Conservation (phyloP, 345 rosid species). For the Eucalyptus regnans region DNA sequence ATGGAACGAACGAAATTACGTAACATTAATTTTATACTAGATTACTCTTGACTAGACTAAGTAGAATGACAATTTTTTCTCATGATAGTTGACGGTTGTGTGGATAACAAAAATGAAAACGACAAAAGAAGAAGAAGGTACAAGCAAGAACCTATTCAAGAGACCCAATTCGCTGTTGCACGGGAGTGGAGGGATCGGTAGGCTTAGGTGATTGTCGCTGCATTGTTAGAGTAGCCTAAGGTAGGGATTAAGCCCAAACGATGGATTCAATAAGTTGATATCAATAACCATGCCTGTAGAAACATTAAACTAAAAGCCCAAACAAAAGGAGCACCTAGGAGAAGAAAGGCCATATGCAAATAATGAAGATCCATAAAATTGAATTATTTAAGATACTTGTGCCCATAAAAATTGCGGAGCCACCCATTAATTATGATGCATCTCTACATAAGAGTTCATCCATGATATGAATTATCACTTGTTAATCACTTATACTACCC, state of each 20-base stretch:
- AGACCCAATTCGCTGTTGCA: neutral
- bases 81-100: neutral
- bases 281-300: too few relatives aligned
- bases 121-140: too few relatives aligned
- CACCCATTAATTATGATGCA: too few relatives aligned
- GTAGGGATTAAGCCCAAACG: too few relatives aligned
- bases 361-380: too few relatives aligned
- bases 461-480: neutral
- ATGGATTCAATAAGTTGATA: too few relatives aligned
- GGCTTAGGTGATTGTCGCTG: neutral
- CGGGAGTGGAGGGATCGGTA: neutral
- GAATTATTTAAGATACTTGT: too few relatives aligned
- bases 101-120: neutral
- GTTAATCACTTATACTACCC: neutral
- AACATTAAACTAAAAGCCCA: too few relatives aligned
- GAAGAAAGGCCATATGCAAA: too few relatives aligned
- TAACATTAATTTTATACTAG: rapidly evolving
- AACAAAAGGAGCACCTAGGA: too few relatives aligned
- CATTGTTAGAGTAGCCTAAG: too few relatives aligned
- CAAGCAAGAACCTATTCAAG: neutral
- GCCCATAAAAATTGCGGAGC: too few relatives aligned
- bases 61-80: neutral
- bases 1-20: neutral
- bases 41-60: rapidly evolving
- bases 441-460: neutral